Base-by-base conservation (phyloP, 78 protist species). In the Speleostelium caveatum region DNA sequence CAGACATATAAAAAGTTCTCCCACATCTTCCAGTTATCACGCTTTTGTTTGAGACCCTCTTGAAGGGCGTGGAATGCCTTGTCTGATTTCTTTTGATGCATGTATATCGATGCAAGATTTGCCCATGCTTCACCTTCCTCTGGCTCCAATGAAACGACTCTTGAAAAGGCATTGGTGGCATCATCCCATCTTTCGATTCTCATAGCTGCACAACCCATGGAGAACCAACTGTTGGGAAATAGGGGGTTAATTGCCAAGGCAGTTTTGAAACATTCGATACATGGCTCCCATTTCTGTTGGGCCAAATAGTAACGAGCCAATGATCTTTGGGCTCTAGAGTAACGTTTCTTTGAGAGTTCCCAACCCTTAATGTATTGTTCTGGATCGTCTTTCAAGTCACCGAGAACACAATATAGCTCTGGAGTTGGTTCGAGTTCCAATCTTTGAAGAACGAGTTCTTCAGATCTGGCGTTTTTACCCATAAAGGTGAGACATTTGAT, bases 21-120 rank as follows among this genome's bases (percentile, higher is more conserved):
- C 97, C 97, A 95, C 71, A 95, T 79, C 80, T 75, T 86, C 97
- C 97, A 95, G 63, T 66, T 88, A n/a, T 92, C 93, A 36, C 80
- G 38, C 32, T 60, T 59, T 14, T 65, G 68, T 79, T 85, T 79
- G 21, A 87, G 19, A 59, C 94, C 95, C 28, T 88, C 92, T 28
- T 73, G 83, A 2, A 95, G 49, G 0, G 97, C 93, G 0, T 24
- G 24, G 17, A 10, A 45, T 1, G 95, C 94, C 36, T 73, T 75
- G 2, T 67, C 80, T 73, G 86, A 28, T 53, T 87, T 53, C 17
- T 62, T 74, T 60, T 45, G 73, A 22, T 39, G 45, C 89, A 92
- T 86, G 65, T 92, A 95, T 61, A 76, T 35, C 0, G 94, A 76
- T 7, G 95, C 95, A 67, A 95, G 61, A 38, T 95, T 95, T 35